phyloP scores from a whole-genome alignment of 306 rosid species.

The Citrullus colocynthis region DNA sequence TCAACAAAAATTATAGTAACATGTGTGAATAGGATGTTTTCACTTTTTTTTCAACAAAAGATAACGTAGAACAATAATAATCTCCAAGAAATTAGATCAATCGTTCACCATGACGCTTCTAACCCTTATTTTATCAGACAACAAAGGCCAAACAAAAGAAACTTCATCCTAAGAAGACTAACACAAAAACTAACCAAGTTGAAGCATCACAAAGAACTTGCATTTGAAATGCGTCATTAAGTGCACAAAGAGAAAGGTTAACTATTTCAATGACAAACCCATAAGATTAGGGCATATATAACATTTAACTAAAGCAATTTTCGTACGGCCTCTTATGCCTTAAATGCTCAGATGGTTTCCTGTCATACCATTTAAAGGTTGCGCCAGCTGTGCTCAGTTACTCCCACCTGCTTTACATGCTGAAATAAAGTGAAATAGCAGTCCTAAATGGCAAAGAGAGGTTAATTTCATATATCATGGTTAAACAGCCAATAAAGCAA shows the following conservation, averaged over 20 bases:
- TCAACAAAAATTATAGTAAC: not conserved
- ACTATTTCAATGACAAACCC: not conserved
- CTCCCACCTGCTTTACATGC: slow-evolving; percentile 79
- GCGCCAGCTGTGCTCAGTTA: slow-evolving; percentile 85
- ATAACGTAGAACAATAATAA: not conserved
- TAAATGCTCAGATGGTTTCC: slow-evolving; percentile 60
- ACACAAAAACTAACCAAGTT: not conserved
- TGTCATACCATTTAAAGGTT: slow-evolving; percentile 83
- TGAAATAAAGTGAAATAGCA: slow-evolving; percentile 53
- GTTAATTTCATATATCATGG: slow-evolving; percentile 32
- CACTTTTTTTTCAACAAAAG: not conserved
- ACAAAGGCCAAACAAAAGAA: not conserved
- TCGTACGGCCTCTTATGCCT: slow-evolving; percentile 48
- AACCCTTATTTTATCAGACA: not conserved
- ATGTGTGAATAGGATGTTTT: not conserved
- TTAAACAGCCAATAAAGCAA: not conserved
- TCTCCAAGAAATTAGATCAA: not conserved
- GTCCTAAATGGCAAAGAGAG: slow-evolving; percentile 67
- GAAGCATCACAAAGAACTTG: not conserved
- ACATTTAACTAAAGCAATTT: slow-evolving; percentile 22
- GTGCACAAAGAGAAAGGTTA: not conserved
- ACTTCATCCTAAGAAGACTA: not conserved
- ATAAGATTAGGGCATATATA: not conserved
- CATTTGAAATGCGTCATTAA: not conserved
- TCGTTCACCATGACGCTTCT: not conserved